Conservation (phyloP, 1,139 yeast genomes). For the Eremothecium coryli region DNA sequence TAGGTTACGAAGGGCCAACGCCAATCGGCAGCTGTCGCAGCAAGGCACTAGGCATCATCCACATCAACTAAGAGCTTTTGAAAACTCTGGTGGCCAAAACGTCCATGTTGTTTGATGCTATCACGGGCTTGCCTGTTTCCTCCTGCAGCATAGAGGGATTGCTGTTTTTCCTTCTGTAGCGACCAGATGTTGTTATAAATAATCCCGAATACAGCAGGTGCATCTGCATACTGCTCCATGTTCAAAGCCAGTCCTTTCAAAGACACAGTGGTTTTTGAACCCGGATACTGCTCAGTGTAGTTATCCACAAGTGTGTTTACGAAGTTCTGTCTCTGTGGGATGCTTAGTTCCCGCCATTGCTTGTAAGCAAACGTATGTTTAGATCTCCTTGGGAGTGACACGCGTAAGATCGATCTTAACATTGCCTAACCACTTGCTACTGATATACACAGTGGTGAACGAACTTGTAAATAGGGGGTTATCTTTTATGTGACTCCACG, state of each 20-base stretch:
- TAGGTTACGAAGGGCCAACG: too few species aligned
- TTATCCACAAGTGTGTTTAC: constrained; percentile 21
- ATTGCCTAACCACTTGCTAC: neutral
- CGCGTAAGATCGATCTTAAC: neutral
- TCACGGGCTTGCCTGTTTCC: constrained; percentile 2
- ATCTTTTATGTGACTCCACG: too few species aligned
- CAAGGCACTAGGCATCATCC: too few species aligned
- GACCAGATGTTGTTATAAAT: constrained; percentile 27
- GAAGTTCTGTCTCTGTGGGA: constrained; percentile 22
- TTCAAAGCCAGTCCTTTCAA: constrained; percentile 19
- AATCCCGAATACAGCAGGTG: constrained; percentile 28
- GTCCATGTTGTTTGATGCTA: constrained; percentile 8
- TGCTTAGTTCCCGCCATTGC: constrained; percentile 22
- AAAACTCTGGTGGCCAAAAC: constrained; percentile 12
- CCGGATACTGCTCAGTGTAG: constrained; percentile 23
- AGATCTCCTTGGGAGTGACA: neutral
- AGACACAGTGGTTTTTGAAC: constrained; percentile 26
- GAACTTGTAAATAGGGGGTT: too few species aligned
- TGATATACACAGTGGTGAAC: too few species aligned
- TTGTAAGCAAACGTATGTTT: constrained; percentile 12
- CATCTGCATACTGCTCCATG: constrained; percentile 20
- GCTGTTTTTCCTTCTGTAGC: constrained; percentile 6
- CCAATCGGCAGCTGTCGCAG: too few species aligned
- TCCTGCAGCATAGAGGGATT: constrained; percentile 6
- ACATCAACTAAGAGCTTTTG: constrained; percentile 11